phyloP scores from a whole-genome alignment of 495 filamentous ascomycete species.

The Daldinia caldariorum region DNA sequence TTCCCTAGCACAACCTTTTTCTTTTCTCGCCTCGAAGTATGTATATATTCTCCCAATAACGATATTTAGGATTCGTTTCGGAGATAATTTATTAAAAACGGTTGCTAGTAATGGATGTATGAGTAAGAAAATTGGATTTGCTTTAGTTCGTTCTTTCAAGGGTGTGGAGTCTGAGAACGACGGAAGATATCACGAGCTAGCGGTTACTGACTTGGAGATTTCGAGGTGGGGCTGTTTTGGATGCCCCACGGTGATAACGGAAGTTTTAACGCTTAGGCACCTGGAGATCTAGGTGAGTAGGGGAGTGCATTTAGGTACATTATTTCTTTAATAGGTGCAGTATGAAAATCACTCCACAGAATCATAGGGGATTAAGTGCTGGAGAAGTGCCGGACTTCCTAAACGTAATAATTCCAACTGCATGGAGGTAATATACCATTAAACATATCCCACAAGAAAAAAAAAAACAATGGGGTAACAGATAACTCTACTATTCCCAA shows the following conservation, averaged over 20 bases:
- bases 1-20: neutral
- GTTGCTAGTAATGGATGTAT: neutral
- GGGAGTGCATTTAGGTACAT: neutral
- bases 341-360: too few relatives aligned
- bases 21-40: neutral
- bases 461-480: neutral
- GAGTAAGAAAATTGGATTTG: conserved; percentile 12
- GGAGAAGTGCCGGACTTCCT: too few relatives aligned
- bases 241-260: neutral
- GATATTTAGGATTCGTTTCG: neutral
- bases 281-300: too few relatives aligned
- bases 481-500: neutral
- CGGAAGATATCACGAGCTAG: conserved; percentile 26
- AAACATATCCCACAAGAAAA: neutral
- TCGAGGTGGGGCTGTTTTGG: neutral
- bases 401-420: too few relatives aligned
- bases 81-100: too few relatives aligned
- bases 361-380: too few relatives aligned
- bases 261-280: neutral
- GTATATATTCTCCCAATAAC: neutral
- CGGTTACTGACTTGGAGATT: neutral
- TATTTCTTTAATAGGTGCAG: too few relatives aligned
- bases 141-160: neutral
- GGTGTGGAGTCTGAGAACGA: conserved; percentile 28
- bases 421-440: too few relatives aligned